Conservation (phyloP, 306 rosid species). For the Malus fusca region DNA sequence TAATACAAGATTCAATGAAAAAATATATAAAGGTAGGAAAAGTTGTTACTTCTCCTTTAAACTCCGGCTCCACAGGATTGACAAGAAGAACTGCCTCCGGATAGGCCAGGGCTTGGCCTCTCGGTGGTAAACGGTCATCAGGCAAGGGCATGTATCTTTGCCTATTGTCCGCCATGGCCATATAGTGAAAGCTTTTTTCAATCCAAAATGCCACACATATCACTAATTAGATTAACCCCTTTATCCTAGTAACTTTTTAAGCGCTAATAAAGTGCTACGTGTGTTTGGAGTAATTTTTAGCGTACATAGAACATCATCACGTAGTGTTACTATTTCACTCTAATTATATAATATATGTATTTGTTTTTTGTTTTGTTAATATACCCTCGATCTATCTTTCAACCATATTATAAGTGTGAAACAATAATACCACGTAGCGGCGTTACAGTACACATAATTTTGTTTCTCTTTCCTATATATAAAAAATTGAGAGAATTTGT, state of each 20-base stretch:
- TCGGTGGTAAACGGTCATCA: constrained; percentile 33
- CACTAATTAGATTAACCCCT: background rate
- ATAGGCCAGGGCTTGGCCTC: constrained; percentile 38
- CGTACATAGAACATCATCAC: too few species aligned
- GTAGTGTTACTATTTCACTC: too few species aligned
- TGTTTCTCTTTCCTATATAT: too few species aligned
- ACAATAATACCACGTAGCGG: too few species aligned
- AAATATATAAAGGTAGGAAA: background rate
- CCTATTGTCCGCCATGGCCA: constrained; percentile 35
- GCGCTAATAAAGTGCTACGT: too few species aligned
- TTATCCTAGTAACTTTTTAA: too few species aligned
- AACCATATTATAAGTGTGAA: too few species aligned
- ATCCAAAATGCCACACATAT: background rate
- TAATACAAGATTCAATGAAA: background rate
- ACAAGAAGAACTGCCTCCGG: constrained; percentile 42
- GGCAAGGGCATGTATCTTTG: constrained; percentile 40
- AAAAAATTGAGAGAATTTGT: background rate
- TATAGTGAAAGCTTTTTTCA: constrained; percentile 30
- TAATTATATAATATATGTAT: too few species aligned
- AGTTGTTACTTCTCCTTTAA: constrained; percentile 32
- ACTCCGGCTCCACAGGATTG: constrained; percentile 31
- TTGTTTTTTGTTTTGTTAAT: too few species aligned
- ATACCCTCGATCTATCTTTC: too few species aligned
- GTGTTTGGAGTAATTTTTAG: too few species aligned
- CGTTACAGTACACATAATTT: too few species aligned